Evolutionary conservation across 345 rosid species (phyloP), one percentile per base, ranked within the genome.

Genomic region (Salix caprea): DNA sequence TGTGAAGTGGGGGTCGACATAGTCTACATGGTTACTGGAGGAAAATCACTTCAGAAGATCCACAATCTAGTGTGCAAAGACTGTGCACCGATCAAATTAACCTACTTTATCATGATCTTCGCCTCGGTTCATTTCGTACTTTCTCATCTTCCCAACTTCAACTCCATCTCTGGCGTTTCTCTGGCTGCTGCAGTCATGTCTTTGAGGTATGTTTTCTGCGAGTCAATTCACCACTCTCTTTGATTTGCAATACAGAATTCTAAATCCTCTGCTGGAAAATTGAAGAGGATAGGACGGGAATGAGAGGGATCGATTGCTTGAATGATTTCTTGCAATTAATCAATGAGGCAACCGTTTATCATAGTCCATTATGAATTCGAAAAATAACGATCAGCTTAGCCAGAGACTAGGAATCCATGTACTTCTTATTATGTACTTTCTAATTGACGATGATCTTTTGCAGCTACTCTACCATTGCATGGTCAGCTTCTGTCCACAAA

Each of bases 1-100:
- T 66, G 68, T 21, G 80, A 81, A 69, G 75, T 81, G 1, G 84
- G 80, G 2, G 80, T 81, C 2, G 76, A 74, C 68, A 81, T 81
- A 15, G 84, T 81, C 42, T 81, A 81, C 67, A 81, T 81, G 84
- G 84, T 81, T 69, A 77, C 84, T 1, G 84, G 84, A 67, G 84
- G 84, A 11, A 77, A 76, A 68, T 81, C 84, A 2, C 77, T 81
- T 40, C 42, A 81, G 65, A 81, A 81, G 48, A 28, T 77, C 58
- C 77, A 77, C 50, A 67, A 81, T 0, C 3, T 77, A 11, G 77
- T 69, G 2, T 48, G 74, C 72, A 10, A 10, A 4, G 64, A 62
- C n/a, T 46, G 80, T 56, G 77, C 77, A 56, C 15, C 39, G 2
- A 77, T 81, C 39, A 81, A 81, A 50, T 24, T 34, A 12, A 76